Evolutionary conservation across 352 stramenopile species (phyloP).

Genomic region (Globisporangium echinulatum): DNA sequence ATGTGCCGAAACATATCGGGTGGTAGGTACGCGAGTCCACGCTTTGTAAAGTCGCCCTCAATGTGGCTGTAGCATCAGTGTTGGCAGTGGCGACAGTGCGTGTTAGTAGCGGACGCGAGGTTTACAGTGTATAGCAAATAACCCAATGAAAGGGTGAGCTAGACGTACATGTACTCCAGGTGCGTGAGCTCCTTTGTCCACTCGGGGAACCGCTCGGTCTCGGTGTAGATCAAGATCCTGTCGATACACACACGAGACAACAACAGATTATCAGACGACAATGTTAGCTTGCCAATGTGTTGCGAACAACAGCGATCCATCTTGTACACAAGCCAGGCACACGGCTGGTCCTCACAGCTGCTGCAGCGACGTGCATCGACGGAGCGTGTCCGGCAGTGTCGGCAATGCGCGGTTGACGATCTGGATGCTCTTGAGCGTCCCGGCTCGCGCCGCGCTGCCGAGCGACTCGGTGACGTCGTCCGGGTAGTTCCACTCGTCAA

Average conservation of each 20-base stretch:
- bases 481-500: slow-evolving; percentile 13
- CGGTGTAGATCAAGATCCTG: slow-evolving; percentile 17
- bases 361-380: slow-evolving; percentile 8
- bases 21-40: slow-evolving; percentile 11
- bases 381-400: slow-evolving; percentile 8
- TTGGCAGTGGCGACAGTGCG: neutral
- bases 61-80: slow-evolving; percentile 9
- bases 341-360: slow-evolving; percentile 10
- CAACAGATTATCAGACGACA: neutral
- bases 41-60: slow-evolving; percentile 12
- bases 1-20: slow-evolving; percentile 11
- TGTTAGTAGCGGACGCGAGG: neutral
- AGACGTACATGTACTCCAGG: slow-evolving; percentile 13
- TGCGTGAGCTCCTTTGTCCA: slow-evolving; percentile 11
- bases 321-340: neutral
- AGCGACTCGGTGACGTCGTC: slow-evolving; percentile 10
- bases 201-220: slow-evolving; percentile 13
- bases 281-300: neutral
- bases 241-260: neutral
- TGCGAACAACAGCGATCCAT: neutral
- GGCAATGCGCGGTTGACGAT: slow-evolving; percentile 17
- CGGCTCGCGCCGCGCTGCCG: slow-evolving; percentile 1
- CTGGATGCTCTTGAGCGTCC: slow-evolving; percentile 11
- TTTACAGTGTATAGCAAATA: too few species aligned
- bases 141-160: neutral